These are phyloP conservation scores for Pseudogymnoascus sp. DNA, from an alignment of 2,329 filamentous ascomycete species.

Conservation along the genomic window DNA sequence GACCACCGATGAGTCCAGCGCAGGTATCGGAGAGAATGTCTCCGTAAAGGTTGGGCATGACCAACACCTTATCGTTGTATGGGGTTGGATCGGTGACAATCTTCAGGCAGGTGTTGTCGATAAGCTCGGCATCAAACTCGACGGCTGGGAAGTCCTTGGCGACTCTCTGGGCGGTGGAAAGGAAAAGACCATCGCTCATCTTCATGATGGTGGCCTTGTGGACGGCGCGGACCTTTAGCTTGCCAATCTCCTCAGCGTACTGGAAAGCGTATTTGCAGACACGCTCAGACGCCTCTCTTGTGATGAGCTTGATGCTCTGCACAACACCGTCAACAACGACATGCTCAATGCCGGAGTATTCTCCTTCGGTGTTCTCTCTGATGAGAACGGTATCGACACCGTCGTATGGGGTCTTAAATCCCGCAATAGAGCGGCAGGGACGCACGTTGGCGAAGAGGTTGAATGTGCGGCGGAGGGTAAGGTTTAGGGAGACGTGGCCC, in stretches of 20 bases:
- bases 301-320: conserved; percentile 99
- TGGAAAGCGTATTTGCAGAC: conserved; percentile 98
- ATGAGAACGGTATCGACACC: conserved; percentile 95
- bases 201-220: conserved; percentile 99
- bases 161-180: conserved; percentile 74
- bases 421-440: conserved; percentile 91
- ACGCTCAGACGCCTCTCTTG: conserved; percentile 84
- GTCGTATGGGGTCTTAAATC: conserved; percentile 98
- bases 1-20: conserved; percentile 93
- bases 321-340: conserved; percentile 96
- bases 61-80: conserved; percentile 98
- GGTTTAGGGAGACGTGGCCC: conserved; percentile 97
- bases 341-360: conserved; percentile 99
- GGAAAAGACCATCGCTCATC: conserved; percentile 98
- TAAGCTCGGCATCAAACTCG: conserved; percentile 93
- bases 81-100: conserved; percentile 93
- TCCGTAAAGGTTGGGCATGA: conserved; percentile 97
- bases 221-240: conserved; percentile 93
- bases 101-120: conserved; percentile 99
- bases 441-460: conserved; percentile 99
- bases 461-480: conserved; percentile 96
- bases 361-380: conserved; percentile 98
- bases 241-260: conserved; percentile 86
- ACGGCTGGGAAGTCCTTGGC: conserved; percentile 93
- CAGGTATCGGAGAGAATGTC: conserved; percentile 99